These are phyloP conservation scores for Xerocomus brunneocitrinus DNA, from an alignment of 768 basidiomycete species.

Conservation along the genomic window DNA sequence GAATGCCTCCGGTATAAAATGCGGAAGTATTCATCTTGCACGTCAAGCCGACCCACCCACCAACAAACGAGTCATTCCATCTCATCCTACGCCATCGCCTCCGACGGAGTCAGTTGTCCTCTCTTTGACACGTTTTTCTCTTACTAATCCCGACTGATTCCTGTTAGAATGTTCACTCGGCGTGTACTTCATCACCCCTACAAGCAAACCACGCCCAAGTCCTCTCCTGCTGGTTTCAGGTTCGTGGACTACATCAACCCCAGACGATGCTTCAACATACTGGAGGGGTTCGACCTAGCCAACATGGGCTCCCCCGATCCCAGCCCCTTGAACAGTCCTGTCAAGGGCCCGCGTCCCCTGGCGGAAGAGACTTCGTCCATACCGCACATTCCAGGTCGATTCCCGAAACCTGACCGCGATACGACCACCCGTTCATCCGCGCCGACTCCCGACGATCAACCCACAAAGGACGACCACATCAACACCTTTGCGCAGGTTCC, in stretches of 20 bases:
- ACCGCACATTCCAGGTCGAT: conserved; percentile 1
- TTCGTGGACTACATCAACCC: conserved; percentile 14
- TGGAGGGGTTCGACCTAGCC: conserved; percentile 9
- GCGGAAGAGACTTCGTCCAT: conserved; percentile 11
- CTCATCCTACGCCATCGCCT: neutral
- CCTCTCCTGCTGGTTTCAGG: conserved; percentile 29
- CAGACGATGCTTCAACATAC: conserved; percentile 18
- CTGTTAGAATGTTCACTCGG: conserved; percentile 18
- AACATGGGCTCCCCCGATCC: conserved; percentile 12
- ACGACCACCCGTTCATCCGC: neutral
- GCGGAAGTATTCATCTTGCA: neutral
- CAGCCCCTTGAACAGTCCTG: conserved; percentile 18
- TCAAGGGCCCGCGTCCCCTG: neutral
- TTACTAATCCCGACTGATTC: neutral
- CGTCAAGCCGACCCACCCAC: neutral
- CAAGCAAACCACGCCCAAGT: conserved; percentile 6
- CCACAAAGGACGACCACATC: neutral
- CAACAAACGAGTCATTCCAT: neutral
- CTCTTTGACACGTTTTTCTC: neutral
- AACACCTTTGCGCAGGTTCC: neutral
- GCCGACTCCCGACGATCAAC: neutral
- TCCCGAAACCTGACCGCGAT: neutral
- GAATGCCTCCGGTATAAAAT: conserved; percentile 17
- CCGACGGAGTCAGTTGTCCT: neutral
- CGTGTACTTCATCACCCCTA: conserved; percentile 12